These are phyloP conservation scores for Karstenula rhodostoma DNA, from an alignment of 2,329 filamentous ascomycete species.

Conservation along the genomic window DNA sequence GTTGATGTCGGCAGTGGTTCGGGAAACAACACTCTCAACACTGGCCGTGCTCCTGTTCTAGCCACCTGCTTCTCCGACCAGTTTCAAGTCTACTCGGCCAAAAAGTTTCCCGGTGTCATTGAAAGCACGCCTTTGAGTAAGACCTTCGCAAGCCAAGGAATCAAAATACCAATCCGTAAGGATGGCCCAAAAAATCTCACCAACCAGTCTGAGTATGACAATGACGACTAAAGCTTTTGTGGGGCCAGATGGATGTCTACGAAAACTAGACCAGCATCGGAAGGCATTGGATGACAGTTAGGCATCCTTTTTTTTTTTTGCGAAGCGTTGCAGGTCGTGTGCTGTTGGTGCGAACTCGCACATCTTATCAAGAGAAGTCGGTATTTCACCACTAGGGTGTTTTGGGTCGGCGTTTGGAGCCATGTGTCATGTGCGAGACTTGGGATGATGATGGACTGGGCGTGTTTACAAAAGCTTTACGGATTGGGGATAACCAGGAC, in stretches of 20 bases:
- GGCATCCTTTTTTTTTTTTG: neutral
- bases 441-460: neutral
- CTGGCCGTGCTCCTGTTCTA: slow-evolving; percentile 79
- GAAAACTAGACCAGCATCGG: neutral
- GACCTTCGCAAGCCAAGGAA: slow-evolving; percentile 90
- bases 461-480: neutral
- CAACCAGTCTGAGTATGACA: slow-evolving; percentile 56
- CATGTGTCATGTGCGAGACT: neutral
- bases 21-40: slow-evolving; percentile 67
- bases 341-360: neutral
- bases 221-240: slow-evolving; percentile 41
- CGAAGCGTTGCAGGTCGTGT: neutral
- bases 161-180: slow-evolving; percentile 96
- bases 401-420: slow-evolving; percentile 1
- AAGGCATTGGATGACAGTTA: neutral
- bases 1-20: slow-evolving; percentile 76
- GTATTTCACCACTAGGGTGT: neutral
- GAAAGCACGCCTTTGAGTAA: slow-evolving; percentile 92
- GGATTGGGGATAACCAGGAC: neutral
- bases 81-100: slow-evolving; percentile 94
- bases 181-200: slow-evolving; percentile 67
- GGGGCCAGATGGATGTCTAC: neutral
- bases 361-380: neutral
- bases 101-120: slow-evolving; percentile 97
- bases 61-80: slow-evolving; percentile 85